Base-by-base conservation (phyloP, 1,284 basidiomycete species). In the Earliella scabrosa region DNA sequence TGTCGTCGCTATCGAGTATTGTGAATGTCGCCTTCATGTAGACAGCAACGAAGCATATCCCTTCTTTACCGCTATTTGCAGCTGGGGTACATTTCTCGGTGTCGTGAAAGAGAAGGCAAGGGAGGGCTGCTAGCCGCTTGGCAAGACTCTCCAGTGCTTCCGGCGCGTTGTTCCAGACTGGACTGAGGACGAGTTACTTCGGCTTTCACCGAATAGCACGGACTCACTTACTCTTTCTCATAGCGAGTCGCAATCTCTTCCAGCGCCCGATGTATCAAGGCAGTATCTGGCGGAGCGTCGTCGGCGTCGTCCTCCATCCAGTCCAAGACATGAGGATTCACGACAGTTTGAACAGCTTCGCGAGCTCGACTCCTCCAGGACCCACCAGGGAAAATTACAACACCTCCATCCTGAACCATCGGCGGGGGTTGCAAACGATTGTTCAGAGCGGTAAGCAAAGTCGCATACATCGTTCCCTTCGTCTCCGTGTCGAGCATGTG, bases 221-320 rank as follows among this genome's bases (percentile, higher is more conserved):
- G 14, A 13, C 16, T 13, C 24, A 57, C 60, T 52, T 23, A 62
- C 60, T 62, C 50, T 16, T 50, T 24, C 45, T 77, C 73, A 60
- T 77, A 80, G 53, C 73, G 71, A 4, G 59, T 66, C 44, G 68
- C 69, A 11, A 72, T 54, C 24, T 69, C 65, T 3, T 52, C 27
- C 14, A 72, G 44, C 1, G 66, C 63, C 3, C 70, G 63, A 4
- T 40, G 13, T 18, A 67, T 59, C 46, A 61, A 71, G 23, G 67
- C 62, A 9, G 40, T 29, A 50, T 80, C 75, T 0, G 71, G 53
- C 18, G 76, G 63, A 16, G 66, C 61, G 34, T 71, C 68, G 39
- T 80, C 77, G 34, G 71, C 68, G 39, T 80, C 77, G 41, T 78
- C 75, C 23, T 77, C 75, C 72, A 78, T 79, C 82, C 81, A 83